Conservation (phyloP, 1,284 basidiomycete species). For the Cystobasidiaceae sp. region DNA sequence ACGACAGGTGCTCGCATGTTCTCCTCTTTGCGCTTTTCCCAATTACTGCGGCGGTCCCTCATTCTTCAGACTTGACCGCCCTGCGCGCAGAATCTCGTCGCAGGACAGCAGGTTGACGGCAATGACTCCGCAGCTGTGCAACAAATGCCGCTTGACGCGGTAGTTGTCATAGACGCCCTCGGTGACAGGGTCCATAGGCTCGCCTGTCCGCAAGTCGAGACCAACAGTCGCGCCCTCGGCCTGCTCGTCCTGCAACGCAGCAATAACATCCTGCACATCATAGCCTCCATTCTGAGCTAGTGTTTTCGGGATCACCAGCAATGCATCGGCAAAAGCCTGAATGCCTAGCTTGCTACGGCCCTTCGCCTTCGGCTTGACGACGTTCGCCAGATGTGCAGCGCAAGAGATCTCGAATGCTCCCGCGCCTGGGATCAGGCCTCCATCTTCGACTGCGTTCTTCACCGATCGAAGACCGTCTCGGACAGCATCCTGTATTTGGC, state of each 20-base stretch:
- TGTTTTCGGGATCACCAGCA: conserved; percentile 94
- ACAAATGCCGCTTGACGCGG: conserved; percentile 95
- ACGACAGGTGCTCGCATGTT: background rate
- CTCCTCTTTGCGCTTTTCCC: background rate
- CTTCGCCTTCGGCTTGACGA: conserved; percentile 80
- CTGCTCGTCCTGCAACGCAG: conserved; percentile 84
- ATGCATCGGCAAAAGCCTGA: conserved; percentile 91
- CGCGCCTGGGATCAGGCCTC: conserved; percentile 81
- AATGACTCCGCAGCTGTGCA: conserved; percentile 91
- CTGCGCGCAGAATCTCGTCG: conserved; percentile 91
- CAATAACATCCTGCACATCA: conserved; percentile 93
- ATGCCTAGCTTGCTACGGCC: conserved; percentile 97
- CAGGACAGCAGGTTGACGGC: conserved; percentile 83
- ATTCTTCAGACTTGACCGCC: conserved; percentile 56
- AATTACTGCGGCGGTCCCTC: conserved; percentile 24
- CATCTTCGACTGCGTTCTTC: conserved; percentile 95
- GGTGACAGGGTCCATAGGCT: conserved; percentile 91
- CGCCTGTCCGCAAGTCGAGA: conserved; percentile 85
- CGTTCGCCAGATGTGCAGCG: conserved; percentile 65
- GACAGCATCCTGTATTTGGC: conserved; percentile 94
- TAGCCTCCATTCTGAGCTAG: conserved; percentile 94
- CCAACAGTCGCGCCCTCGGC: conserved; percentile 86
- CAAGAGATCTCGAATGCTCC: conserved; percentile 98
- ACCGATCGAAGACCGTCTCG: conserved; percentile 93
- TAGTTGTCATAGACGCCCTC: conserved; percentile 99